These are phyloP conservation scores for Metarhizium brunneum DNA, from an alignment of 2,329 filamentous ascomycete genomes.

Conservation along the genomic window DNA sequence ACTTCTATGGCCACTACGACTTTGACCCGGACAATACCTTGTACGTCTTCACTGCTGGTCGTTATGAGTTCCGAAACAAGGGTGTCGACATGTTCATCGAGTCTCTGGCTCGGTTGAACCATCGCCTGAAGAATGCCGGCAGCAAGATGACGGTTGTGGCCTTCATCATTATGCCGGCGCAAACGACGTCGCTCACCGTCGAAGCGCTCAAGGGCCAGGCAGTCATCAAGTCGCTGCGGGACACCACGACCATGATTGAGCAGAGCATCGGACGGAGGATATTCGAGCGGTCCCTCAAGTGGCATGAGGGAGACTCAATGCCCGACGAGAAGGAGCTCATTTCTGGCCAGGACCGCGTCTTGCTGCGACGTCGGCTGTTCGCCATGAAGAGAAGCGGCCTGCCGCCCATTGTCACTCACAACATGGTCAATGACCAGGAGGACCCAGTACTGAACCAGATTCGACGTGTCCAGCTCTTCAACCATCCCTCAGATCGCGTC, in stretches of 20 bases:
- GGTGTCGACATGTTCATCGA: slow-evolving; percentile 99
- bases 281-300: slow-evolving; percentile 87
- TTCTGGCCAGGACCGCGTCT: slow-evolving; percentile 81
- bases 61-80: slow-evolving; percentile 97
- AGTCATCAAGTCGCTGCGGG: slow-evolving; percentile 89
- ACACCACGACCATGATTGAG: slow-evolving; percentile 89
- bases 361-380: slow-evolving; percentile 83
- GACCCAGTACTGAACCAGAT: slow-evolving; percentile 96
- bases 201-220: slow-evolving; percentile 95
- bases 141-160: slow-evolving; percentile 93
- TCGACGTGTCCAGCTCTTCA: slow-evolving; percentile 92
- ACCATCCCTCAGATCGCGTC: slow-evolving; percentile 87
- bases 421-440: slow-evolving; percentile 91
- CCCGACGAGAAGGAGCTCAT: slow-evolving; percentile 97
- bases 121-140: slow-evolving; percentile 73
- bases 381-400: slow-evolving; percentile 90
- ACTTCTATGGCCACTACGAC: slow-evolving; percentile 97
- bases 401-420: slow-evolving; percentile 95
- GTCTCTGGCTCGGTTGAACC: slow-evolving; percentile 86
- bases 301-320: slow-evolving; percentile 89
- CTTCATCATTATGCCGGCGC: slow-evolving; percentile 97
- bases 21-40: slow-evolving; percentile 95
- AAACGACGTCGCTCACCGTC: slow-evolving; percentile 89
- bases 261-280: slow-evolving; percentile 85
- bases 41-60: slow-evolving; percentile 94